Evolutionary conservation across 768 basidiomycete species (phyloP), one percentile per base, ranked within the genome.

Genomic region (Tulasnella sp.): DNA sequence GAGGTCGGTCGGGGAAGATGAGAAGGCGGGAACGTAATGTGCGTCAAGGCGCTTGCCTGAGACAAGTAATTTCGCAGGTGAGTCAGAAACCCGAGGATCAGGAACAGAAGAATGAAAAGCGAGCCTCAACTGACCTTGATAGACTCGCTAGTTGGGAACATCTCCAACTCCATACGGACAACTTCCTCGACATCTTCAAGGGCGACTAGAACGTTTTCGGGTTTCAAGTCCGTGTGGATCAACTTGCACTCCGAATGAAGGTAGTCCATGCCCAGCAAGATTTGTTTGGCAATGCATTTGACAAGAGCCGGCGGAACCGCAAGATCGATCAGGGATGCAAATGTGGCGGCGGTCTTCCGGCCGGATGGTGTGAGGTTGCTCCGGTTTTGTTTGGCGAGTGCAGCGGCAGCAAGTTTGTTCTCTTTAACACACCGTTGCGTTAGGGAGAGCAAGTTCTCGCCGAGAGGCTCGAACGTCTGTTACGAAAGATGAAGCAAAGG

Each of bases 211-310:
- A 98, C 95, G 84, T 98, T 98, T 88, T 98, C 96, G 78, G 96
- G 96, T 85, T 98, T 97, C 52, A 82, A 81, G 82, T 86, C 86
- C 71, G 96, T 98, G 84, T 98, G 96, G 38, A 97, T 94, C 56
- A 97, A 89, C 83, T 94, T 91, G 85, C 95, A 97, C 85, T 95
- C 94, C 36, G 95, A 93, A 83, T 98, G 96, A 18, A 98, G 90
- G 85, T 96, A 98, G 84, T 96, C 92, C 79, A 97, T 88, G 38
- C 95, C 96, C 24, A 96, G 90, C 71, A 98, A 88, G 72, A 97
- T 88, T 85, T 98, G 96, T 85, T 89, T 94, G 21, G 93, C 89
- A 81, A 98, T 94, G 78, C 92, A 87, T 85, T 94, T 96, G 82
- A 97, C 95, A 75, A 97, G 88, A 56, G 91, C 88, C 39, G 89